These are phyloP conservation scores for Periglandula ipomoeae DNA, from an alignment of 2,329 filamentous ascomycete genomes.

Conservation along the genomic window DNA sequence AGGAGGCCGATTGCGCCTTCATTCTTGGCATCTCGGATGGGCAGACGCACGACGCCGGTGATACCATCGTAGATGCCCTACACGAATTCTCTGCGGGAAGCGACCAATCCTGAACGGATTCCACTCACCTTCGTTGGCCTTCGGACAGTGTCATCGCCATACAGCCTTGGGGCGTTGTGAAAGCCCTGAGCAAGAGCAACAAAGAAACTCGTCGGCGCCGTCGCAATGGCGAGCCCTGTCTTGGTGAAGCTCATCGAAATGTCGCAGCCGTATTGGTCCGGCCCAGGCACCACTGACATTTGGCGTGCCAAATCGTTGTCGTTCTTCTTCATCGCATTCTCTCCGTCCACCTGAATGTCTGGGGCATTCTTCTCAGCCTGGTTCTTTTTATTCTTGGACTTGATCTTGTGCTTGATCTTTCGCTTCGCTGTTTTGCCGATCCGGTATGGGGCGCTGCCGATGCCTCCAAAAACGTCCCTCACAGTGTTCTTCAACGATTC, in stretches of 20 bases:
- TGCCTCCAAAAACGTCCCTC: conserved; percentile 50
- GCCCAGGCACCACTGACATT: conserved; percentile 7
- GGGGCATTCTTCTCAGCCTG: neutral
- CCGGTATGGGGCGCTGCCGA: conserved; percentile 54
- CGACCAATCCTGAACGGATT: conserved; percentile 52
- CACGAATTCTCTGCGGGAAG: conserved; percentile 51
- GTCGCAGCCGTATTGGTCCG: conserved; percentile 34
- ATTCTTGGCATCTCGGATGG: conserved; percentile 47
- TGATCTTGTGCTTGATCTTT: conserved; percentile 30
- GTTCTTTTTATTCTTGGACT: conserved; percentile 38
- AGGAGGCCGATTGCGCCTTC: conserved; percentile 37
- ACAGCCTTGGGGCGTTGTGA: conserved; percentile 61
- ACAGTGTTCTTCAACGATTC: conserved; percentile 52
- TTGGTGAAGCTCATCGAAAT: conserved; percentile 42
- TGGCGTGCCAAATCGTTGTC: conserved; percentile 1
- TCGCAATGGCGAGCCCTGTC: conserved; percentile 40
- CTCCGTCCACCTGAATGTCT: neutral
- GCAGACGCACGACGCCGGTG: conserved; percentile 52
- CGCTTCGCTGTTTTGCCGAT: conserved; percentile 49
- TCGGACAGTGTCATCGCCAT: conserved; percentile 61
- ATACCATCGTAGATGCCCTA: conserved; percentile 58
- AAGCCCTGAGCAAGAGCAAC: conserved; percentile 59
- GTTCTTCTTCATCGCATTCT: conserved; percentile 8
- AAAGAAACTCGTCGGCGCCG: conserved; percentile 51
- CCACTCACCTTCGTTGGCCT: conserved; percentile 55